phyloP scores from a whole-genome alignment of 2,329 filamentous ascomycete genomes.

The Aspergillus fischeri region DNA sequence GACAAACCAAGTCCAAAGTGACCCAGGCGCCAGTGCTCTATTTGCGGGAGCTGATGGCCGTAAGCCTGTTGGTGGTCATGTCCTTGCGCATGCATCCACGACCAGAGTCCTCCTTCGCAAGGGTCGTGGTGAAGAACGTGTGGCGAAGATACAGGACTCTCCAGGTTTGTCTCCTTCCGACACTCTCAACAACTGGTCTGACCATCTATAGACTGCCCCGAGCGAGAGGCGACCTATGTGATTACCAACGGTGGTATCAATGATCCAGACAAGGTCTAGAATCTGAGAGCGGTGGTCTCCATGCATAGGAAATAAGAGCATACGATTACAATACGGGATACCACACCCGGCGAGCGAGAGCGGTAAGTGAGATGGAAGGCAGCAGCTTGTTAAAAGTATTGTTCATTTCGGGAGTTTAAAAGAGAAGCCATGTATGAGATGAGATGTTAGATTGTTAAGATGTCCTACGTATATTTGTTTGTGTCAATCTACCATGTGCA shows the following conservation, averaged over 20 bases:
- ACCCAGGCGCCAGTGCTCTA: slow-evolving; percentile 63
- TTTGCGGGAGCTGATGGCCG: slow-evolving; percentile 65
- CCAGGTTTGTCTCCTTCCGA: slow-evolving; percentile 47
- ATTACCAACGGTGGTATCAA: slow-evolving; percentile 67
- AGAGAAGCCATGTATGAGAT: neutral
- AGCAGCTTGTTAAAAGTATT: neutral
- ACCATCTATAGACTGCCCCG: slow-evolving; percentile 56
- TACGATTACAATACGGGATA: neutral
- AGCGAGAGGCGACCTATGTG: slow-evolving; percentile 65
- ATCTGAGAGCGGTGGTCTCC: neutral
- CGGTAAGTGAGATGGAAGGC: neutral
- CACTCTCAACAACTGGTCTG: slow-evolving; percentile 11
- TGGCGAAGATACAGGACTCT: slow-evolving; percentile 65
- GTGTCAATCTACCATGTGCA: neutral
- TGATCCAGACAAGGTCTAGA: slow-evolving; percentile 56
- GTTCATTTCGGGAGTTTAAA: neutral
- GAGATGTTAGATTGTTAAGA: neutral
- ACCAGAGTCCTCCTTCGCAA: slow-evolving; percentile 64
- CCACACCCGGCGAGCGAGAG: neutral
- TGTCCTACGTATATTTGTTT: neutral
- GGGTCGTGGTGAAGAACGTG: slow-evolving; percentile 64
- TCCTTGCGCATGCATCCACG: slow-evolving; percentile 65
- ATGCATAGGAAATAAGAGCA: neutral
- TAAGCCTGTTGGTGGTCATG: slow-evolving; percentile 64
- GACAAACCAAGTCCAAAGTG: slow-evolving; percentile 70